These are phyloP conservation scores for Rhizoclosmatium globosum DNA, from an alignment of 192 early-diverging fungal species.

Conservation along the genomic window DNA sequence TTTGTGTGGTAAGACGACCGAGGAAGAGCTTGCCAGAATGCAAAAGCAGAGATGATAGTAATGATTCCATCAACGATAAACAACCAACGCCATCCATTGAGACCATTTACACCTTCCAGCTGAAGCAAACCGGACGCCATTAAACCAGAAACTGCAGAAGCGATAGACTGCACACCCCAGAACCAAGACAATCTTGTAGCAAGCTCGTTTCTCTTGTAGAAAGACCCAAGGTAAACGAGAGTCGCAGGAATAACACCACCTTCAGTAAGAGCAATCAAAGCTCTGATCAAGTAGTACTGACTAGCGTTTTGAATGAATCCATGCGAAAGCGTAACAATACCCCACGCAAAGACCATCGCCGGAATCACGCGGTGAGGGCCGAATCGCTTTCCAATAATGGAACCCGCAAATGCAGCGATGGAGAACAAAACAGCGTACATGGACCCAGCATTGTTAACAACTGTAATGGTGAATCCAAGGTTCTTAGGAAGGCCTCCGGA, in stretches of 20 bases:
- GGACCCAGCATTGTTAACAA: too few species aligned
- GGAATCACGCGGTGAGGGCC: slow-evolving; percentile 34
- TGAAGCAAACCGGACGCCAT: too few species aligned
- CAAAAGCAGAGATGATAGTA: slow-evolving; percentile 59
- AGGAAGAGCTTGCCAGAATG: slow-evolving; percentile 66
- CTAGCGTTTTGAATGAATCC: background rate
- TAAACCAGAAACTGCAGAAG: too few species aligned
- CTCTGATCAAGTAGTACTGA: slow-evolving; percentile 12
- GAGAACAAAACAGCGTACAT: slow-evolving; percentile 27
- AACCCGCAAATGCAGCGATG: slow-evolving; percentile 21
- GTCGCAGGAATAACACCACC: slow-evolving; percentile 36
- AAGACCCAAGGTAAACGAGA: slow-evolving; percentile 30
- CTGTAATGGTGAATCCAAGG: too few species aligned
- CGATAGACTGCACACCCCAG: slow-evolving; percentile 43
- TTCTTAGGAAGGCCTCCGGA: too few species aligned
- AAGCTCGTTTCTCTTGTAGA: slow-evolving; percentile 32
- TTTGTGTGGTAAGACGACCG: slow-evolving; percentile 52
- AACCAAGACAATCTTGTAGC: slow-evolving; percentile 19
- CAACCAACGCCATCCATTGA: slow-evolving; percentile 73
- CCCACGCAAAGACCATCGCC: slow-evolving; percentile 30
- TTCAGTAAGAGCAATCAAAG: slow-evolving; percentile 32
- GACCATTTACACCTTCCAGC: slow-evolving; percentile 58
- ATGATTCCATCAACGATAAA: slow-evolving; percentile 68
- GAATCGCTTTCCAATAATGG: too few species aligned
- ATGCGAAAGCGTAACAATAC: slow-evolving; percentile 11